Evolutionary conservation across 176 grass and related monocot genomes (phyloP).

Genomic region (Aegilops sharonensis): DNA sequence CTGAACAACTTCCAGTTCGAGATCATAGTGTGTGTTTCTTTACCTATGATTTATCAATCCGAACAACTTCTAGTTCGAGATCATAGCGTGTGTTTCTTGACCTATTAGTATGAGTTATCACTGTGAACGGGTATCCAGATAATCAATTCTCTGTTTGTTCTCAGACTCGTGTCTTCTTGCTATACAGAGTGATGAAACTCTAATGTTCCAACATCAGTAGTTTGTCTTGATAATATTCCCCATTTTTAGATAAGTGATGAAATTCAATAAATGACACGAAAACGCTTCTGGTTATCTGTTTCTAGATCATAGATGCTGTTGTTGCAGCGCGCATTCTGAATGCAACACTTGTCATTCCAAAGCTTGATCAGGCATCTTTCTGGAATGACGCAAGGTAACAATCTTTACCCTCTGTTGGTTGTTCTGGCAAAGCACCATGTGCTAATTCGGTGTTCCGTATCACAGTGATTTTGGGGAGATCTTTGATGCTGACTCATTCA

Average conservation of each 20-base stretch:
- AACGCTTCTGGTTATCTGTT: constrained; percentile 21
- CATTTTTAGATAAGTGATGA: background rate
- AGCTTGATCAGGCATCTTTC: constrained; percentile 87
- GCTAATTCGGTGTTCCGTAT: constrained; percentile 28
- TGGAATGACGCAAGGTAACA: constrained; percentile 84
- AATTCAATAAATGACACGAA: background rate
- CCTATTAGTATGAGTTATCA: background rate
- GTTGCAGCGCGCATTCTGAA: constrained; percentile 85
- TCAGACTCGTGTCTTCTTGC: background rate
- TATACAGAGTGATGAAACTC: background rate
- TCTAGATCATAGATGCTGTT: constrained; percentile 97
- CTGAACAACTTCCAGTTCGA: background rate
- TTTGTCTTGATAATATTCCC: background rate
- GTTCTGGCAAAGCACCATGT: background rate
- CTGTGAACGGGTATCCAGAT: background rate
- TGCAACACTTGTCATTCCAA: constrained; percentile 87
- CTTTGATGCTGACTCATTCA: constrained; percentile 89
- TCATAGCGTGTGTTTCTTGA: background rate
- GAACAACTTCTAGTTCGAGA: background rate
- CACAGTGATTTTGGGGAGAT: constrained; percentile 84
- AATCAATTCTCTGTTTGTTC: background rate
- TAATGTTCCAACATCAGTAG: background rate
- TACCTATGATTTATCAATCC: background rate
- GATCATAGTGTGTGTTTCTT: background rate
- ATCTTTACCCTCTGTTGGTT: constrained; percentile 25